phyloP scores from a whole-genome alignment of 106 monocot species.

The Acanthochlamys bracteata region DNA sequence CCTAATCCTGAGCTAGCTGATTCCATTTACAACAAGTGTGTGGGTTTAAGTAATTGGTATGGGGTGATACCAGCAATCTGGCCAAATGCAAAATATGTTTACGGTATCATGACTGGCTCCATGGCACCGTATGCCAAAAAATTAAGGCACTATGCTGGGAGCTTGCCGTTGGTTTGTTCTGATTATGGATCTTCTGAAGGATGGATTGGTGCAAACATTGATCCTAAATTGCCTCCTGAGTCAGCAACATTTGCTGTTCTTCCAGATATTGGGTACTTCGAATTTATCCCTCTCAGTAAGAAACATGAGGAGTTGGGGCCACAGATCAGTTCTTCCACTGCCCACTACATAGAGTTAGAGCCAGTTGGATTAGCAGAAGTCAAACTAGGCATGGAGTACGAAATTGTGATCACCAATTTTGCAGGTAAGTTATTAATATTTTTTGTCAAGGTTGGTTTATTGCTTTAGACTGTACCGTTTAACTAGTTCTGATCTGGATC shows the following conservation, averaged over 20 bases:
- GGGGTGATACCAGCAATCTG: slow-evolving; percentile 65
- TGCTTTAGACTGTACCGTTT: too few species aligned
- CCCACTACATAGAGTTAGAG: slow-evolving; percentile 39
- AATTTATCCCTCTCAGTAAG: slow-evolving; percentile 64
- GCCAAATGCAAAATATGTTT: slow-evolving; percentile 86
- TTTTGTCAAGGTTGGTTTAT: not conserved
- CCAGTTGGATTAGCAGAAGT: slow-evolving; percentile 69
- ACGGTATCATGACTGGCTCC: slow-evolving; percentile 82
- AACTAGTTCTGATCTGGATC: too few species aligned
- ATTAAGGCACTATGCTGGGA: slow-evolving; percentile 71
- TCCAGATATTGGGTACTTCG: slow-evolving; percentile 78
- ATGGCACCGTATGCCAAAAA: slow-evolving; percentile 86
- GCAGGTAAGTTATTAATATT: slow-evolving; percentile 23
- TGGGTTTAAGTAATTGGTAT: slow-evolving; percentile 62
- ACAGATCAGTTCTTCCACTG: slow-evolving; percentile 18
- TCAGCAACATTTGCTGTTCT: slow-evolving; percentile 52
- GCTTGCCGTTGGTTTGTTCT: slow-evolving; percentile 63
- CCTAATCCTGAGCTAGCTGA: slow-evolving; percentile 65
- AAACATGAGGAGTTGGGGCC: slow-evolving; percentile 13
- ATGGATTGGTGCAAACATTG: slow-evolving; percentile 65
- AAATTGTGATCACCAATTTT: slow-evolving; percentile 58
- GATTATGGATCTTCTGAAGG: slow-evolving; percentile 84
- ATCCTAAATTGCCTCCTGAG: slow-evolving; percentile 54
- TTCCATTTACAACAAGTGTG: slow-evolving; percentile 43
- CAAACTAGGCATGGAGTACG: slow-evolving; percentile 60